Evolutionary conservation across 306 rosid species (phyloP), one percentile per base, ranked within the genome.

Genomic region (Quercus mongolica): DNA sequence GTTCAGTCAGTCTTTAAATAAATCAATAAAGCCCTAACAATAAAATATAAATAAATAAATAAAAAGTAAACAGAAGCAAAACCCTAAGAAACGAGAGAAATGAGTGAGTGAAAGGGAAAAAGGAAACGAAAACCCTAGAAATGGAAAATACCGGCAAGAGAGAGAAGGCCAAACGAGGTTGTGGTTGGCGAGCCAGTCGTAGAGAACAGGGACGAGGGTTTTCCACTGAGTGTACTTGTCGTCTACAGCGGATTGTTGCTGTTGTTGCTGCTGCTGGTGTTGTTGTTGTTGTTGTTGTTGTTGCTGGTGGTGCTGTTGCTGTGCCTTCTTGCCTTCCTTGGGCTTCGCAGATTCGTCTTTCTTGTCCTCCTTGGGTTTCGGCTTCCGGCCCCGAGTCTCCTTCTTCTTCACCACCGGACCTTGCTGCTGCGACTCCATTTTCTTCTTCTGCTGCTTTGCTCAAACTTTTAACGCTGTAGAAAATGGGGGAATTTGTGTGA

Each of bases 111-210:
- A 74, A 31, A 18, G 8, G 23, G 74, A 67, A 4, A 35, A 0
- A 56, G 21, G 9, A 33, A 30, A 10, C 3, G 54, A 55, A 28
- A 76, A 78, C 84, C 86, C 77, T 67, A 82, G 71, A 67, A 41
- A 12, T 4, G 2, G 15, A 3, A 20, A 69, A 33, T 18, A 95
- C 99, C 98, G 80, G 97, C 97, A 91, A 69, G 98, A 90, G 82
- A 96, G 98, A 71, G 99, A 93, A 19, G 98, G 99, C 97, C 98
- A 93, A 44, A 87, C 92, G 56, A 96, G 99, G 79, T 96, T 96
- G 83, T 96, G 99, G 69, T 96, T 93, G 51, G 97, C 91, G 35
- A 96, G 93, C 98, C 98, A 96, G 82, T 96, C 99, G 55, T 96
- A 96, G 54, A 96, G 97, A 46, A 93, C 89, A 2, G 98, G 97